Base-by-base conservation (phyloP, 2,329 filamentous ascomycete genomes). In the Aureobasidium sp. region DNA sequence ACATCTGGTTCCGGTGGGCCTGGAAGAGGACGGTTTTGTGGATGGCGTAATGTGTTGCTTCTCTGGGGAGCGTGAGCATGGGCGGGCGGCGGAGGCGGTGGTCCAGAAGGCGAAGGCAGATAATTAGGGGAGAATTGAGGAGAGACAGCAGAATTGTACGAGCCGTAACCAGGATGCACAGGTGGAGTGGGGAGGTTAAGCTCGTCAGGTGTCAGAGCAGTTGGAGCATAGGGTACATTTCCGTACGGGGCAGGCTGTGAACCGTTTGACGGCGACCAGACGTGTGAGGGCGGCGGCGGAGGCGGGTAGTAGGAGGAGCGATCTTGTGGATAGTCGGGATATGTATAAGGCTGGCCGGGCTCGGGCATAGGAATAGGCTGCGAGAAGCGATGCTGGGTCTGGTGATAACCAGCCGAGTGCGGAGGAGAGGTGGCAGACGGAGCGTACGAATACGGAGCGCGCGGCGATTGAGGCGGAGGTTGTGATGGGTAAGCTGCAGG, bases 21-120 rank as follows among this genome's bases (percentile, higher is more conserved):
- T 2, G 84, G 84, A n/a, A 86, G 75, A 37, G 84, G 84, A 27
- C 84, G 76, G 9, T 81, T 72, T 52, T 82, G 79, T 8, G 81
- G 83, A 70, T 86, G 83, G 60, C 82, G 79, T 8, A 67, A 48
- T 39, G 63, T 53, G 12, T 42, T 49, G 29, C 42, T 79, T 65
- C 81, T 76, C 61, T 79, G 76, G 17, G 80, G 80, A 1, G 78
- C 78, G 42, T 49, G 34, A 1, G 78, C 78, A 41, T 41, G 44
- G 0, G 78, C 78, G 15, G 79, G 76, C 31, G 74, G 75, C n/a
- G 81, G 82, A 79, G 5, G 82, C 81, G 1, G 74, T 73, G 67
- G 79, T 2, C 34, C 34, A 34, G 36, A 15, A 68, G 67, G 79
- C 63, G 68, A 79, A 68, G 66, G 76, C 65, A 72, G 76, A 15